These are phyloP conservation scores for Geotrichum candidum DNA, from an alignment of 1,139 yeast genomes.

Conservation along the genomic window DNA sequence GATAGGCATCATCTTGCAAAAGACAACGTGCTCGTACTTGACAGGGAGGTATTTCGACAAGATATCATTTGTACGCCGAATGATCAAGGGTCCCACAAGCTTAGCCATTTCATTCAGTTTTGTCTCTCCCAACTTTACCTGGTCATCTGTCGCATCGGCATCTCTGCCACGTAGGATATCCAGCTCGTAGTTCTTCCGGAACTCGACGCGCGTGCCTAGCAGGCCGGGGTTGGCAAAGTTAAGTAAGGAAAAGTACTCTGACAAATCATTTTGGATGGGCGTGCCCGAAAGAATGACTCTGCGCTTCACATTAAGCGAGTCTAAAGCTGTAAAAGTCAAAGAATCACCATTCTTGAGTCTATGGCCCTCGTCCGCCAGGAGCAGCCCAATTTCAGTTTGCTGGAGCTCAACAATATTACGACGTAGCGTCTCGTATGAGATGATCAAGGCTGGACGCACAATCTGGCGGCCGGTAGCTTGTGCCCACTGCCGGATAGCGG, in stretches of 20 bases:
- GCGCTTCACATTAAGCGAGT: conserved; percentile 74
- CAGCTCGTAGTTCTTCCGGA: conserved; percentile 76
- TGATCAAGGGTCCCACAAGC: conserved; percentile 82
- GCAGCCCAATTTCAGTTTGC: conserved; percentile 76
- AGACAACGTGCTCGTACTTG: conserved; percentile 92
- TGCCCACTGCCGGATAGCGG: conserved; percentile 79
- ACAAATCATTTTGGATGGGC: conserved; percentile 92
- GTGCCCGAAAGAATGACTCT: conserved; percentile 94
- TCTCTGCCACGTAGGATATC: conserved; percentile 82
- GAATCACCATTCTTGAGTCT: conserved; percentile 92
- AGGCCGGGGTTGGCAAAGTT: conserved; percentile 94
- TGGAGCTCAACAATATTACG: conserved; percentile 74
- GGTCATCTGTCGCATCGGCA: conserved; percentile 80
- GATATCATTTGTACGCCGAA: conserved; percentile 92
- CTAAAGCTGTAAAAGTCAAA: conserved; percentile 80
- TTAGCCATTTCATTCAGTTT: conserved; percentile 67
- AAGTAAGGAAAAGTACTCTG: conserved; percentile 87
- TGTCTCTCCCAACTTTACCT: conserved; percentile 61
- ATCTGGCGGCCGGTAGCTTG: conserved; percentile 80
- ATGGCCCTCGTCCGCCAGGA: conserved; percentile 96
- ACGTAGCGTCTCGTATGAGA: conserved; percentile 91
- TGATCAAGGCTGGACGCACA: conserved; percentile 87
- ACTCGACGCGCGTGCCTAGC: conserved; percentile 76
- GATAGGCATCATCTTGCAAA: conserved; percentile 75
- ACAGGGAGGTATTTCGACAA: conserved; percentile 89